Conservation (phyloP, 768 basidiomycete genomes). For the Naganishia kalamii region DNA sequence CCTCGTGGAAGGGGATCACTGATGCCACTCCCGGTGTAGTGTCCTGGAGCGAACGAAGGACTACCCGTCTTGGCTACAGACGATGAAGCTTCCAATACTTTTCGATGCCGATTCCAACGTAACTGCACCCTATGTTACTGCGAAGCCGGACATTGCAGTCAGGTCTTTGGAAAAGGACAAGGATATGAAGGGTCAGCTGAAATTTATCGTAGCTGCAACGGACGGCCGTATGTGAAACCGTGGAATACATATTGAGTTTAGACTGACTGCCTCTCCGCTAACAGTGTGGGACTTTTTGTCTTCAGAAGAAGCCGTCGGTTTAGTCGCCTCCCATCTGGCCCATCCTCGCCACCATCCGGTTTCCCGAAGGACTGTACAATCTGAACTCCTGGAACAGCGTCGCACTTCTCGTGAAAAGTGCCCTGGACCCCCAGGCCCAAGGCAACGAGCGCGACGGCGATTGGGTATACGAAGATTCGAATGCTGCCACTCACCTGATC, state of each 20-base stretch:
- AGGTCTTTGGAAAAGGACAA: slow-evolving; percentile 23
- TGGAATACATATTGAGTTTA: too few species aligned
- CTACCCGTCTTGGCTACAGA: too few species aligned
- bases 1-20: too few species aligned
- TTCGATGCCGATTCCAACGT: too few species aligned
- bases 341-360: slow-evolving; percentile 27
- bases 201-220: slow-evolving; percentile 42
- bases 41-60: too few species aligned
- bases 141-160: slow-evolving; percentile 39
- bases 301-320: slow-evolving; percentile 40
- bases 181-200: slow-evolving; percentile 28
- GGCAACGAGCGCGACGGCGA: neutral
- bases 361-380: neutral
- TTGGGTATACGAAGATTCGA: slow-evolving; percentile 41
- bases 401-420: too few species aligned
- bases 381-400: neutral
- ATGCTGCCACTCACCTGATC: slow-evolving; percentile 45
- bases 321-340: slow-evolving; percentile 34
- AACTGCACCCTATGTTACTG: slow-evolving; percentile 42
- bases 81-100: too few species aligned
- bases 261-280: too few species aligned
- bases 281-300: slow-evolving; percentile 43
- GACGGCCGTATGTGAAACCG: too few species aligned
- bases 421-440: neutral
- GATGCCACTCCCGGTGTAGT: too few species aligned